Evolutionary conservation across 495 filamentous ascomycete genomes (phyloP).

Genomic region (Penicillium lagena): DNA sequence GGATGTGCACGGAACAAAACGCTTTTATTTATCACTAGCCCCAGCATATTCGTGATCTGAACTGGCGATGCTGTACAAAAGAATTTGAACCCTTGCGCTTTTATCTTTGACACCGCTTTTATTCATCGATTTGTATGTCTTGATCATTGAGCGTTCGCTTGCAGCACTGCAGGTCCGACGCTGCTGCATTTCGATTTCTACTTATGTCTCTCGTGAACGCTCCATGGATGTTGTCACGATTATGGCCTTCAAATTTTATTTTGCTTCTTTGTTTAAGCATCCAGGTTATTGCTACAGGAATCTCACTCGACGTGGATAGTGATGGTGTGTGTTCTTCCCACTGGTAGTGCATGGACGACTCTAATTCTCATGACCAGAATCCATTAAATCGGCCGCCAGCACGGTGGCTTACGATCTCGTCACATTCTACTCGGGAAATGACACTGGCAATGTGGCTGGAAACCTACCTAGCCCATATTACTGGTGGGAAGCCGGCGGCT

Average conservation of each 20-base stretch:
- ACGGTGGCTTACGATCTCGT: constrained; percentile 34
- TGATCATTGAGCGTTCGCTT: not conserved
- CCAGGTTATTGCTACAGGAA: not conserved
- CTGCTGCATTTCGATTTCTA: not conserved
- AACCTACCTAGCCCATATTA: constrained; percentile 68
- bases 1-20: not conserved
- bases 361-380: constrained; percentile 20
- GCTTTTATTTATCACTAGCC: not conserved
- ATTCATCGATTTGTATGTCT: not conserved
- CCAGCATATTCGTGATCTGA: not conserved
- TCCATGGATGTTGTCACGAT: not conserved
- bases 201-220: not conserved
- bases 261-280: not conserved
- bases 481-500: constrained; percentile 71
- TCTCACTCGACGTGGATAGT: not conserved
- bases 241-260: not conserved
- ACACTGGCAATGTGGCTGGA: constrained; percentile 58
- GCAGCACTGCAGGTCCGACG: not conserved
- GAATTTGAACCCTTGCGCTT: too few relatives aligned
- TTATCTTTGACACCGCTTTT: not conserved
- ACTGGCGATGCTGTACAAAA: too few relatives aligned
- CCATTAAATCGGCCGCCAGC: constrained; percentile 38
- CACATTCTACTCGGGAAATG: constrained; percentile 60
- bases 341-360: not conserved
- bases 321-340: not conserved